Conservation (phyloP, 2,329 filamentous ascomycete species). For the Grosmannia serpens region DNA sequence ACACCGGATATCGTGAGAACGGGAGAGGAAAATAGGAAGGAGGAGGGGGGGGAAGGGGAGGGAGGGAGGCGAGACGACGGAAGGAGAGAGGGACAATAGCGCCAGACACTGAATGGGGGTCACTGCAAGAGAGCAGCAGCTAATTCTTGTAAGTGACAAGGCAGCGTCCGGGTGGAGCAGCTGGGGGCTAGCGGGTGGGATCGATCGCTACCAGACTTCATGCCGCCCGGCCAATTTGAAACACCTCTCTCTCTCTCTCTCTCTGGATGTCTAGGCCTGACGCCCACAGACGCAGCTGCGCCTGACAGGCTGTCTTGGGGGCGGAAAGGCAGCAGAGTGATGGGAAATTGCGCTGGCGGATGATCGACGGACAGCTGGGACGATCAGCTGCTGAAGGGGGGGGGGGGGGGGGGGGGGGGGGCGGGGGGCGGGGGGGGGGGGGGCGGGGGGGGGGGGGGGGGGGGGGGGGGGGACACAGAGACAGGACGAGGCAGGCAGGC, state of each 20-base stretch:
- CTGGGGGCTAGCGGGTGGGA: background rate
- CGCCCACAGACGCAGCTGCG: no score
- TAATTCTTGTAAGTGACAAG: background rate
- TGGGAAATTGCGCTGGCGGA: background rate
- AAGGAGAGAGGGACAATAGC: background rate
- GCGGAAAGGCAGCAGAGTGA: background rate
- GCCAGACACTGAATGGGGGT: background rate
- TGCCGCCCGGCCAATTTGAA: no score
- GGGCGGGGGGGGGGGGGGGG: no score
- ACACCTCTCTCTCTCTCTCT: no score
- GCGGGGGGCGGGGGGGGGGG: no score
- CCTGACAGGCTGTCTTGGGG: no score
- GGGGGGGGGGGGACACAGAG: background rate
- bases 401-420: background rate
- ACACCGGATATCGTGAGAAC: background rate
- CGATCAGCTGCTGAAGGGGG: background rate
- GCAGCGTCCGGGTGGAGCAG: background rate
- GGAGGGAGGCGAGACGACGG: background rate
- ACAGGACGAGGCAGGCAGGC: background rate
- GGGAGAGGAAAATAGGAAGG: conserved; percentile 4
- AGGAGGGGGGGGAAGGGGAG: background rate
- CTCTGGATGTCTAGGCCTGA: no score
- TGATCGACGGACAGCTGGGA: no score
- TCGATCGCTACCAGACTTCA: no score
- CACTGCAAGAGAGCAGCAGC: background rate